phyloP scores from a whole-genome alignment of 75 land plant species.

The Picea glauca region DNA sequence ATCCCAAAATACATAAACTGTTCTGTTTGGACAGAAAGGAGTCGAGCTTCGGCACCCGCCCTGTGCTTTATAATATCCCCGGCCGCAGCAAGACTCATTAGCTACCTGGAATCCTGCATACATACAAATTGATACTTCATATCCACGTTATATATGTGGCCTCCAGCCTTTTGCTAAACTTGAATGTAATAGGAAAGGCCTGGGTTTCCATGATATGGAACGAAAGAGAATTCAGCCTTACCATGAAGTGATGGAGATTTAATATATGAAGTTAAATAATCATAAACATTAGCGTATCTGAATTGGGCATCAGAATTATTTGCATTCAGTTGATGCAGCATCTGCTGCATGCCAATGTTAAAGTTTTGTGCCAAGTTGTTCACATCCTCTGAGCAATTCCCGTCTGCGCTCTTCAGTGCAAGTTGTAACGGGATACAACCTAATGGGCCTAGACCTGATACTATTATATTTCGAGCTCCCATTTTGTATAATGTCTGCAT shows the following conservation, averaged over 20 bases:
- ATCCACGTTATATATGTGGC: too few relatives aligned
- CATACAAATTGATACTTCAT: too few relatives aligned
- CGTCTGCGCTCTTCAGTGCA: slow-evolving; percentile 10
- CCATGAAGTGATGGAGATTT: slow-evolving; percentile 9
- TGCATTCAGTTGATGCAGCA: not conserved
- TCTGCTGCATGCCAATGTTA: slow-evolving; percentile 8
- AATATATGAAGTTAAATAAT: not conserved
- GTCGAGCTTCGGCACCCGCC: not conserved
- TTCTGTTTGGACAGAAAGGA: slow-evolving; percentile 5
- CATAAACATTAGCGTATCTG: slow-evolving; percentile 19
- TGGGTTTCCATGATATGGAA: too few relatives aligned
- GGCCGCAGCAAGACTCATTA: not conserved
- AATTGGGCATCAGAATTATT: slow-evolving; percentile 13
- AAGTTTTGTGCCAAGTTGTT: slow-evolving; percentile 17
- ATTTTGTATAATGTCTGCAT: slow-evolving; percentile 14
- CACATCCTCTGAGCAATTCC: slow-evolving; percentile 17
- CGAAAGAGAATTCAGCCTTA: not conserved
- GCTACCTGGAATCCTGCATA: not conserved
- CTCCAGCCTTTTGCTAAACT: too few relatives aligned
- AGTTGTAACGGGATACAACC: slow-evolving; percentile 36
- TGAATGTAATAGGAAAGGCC: too few relatives aligned
- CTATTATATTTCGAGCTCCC: slow-evolving; percentile 25
- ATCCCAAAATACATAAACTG: slow-evolving; percentile 9
- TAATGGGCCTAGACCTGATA: slow-evolving; percentile 25
- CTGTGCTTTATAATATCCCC: not conserved